These are phyloP conservation scores for Begonia fuchsioides DNA, from an alignment of 306 rosid species.

Conservation along the genomic window DNA sequence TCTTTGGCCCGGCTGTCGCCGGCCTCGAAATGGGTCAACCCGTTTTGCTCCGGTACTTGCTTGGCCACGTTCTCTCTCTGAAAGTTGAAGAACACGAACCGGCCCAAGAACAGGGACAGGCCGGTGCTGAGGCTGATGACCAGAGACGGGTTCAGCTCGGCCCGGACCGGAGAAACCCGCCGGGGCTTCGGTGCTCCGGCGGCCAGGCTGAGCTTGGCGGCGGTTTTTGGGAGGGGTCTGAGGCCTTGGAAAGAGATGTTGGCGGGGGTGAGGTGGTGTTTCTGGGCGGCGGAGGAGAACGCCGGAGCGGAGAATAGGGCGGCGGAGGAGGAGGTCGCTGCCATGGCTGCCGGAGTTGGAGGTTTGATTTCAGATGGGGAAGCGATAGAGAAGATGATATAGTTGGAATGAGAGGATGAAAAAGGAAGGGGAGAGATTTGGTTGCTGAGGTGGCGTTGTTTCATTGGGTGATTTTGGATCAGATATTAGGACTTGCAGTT, in stretches of 20 bases:
- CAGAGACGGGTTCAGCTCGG: conserved; percentile 56
- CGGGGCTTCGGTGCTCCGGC: not conserved
- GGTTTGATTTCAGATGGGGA: not conserved
- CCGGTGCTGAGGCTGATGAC: conserved; percentile 99
- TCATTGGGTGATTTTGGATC: conserved; percentile 48
- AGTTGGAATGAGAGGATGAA: conserved; percentile 12
- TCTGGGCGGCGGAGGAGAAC: no score
- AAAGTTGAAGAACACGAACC: conserved; percentile 96
- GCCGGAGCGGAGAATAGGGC: conserved; percentile 21
- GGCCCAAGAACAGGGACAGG: conserved; percentile 67
- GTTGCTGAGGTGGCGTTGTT: conserved; percentile 30
- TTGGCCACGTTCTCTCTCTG: conserved; percentile 93
- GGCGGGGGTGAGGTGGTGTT: conserved; percentile 18
- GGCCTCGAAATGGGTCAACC: conserved; percentile 77
- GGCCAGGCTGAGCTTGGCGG: conserved; percentile 6
- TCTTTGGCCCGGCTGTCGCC: conserved; percentile 88
- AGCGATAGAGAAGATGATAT: not conserved
- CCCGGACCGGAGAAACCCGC: conserved; percentile 19
- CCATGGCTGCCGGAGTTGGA: conserved; percentile 16
- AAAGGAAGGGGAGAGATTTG: conserved; percentile 22
- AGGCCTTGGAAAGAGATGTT: conserved; percentile 65
- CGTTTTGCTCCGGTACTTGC: conserved; percentile 96
- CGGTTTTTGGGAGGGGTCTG: conserved; percentile 21
- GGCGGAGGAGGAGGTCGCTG: conserved; percentile 44
- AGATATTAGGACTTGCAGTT: conserved; percentile 8